A percentile compares a stretch with the other conserved stretches of the same genome.
Evolutionary conservation across 2,329 filamentous ascomycete genomes (phyloP).

Genomic region (Phymatotrichopsis omnivora): DNA sequence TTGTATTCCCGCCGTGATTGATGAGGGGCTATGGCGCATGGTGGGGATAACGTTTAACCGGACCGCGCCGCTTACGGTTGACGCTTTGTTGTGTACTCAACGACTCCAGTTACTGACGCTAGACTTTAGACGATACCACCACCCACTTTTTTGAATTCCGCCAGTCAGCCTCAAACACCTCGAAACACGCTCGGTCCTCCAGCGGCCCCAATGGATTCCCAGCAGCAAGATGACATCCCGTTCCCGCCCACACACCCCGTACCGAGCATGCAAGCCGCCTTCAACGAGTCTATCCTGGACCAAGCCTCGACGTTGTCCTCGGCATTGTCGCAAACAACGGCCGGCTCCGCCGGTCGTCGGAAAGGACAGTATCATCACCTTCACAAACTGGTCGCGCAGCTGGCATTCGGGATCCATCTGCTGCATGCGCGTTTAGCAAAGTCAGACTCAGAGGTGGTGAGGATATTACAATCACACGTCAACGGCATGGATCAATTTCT

Average conservation of each 20-base stretch:
- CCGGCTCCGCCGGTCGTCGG: slow-evolving; percentile 36
- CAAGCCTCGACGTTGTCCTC: slow-evolving; percentile 35
- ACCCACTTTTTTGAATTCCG: too few species aligned
- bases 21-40: too few species aligned
- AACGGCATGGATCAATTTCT: slow-evolving; percentile 89
- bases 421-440: slow-evolving; percentile 77
- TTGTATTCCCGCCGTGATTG: too few species aligned
- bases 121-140: too few species aligned
- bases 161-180: too few species aligned
- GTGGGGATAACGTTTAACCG: too few species aligned
- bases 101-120: too few species aligned
- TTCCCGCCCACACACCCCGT: slow-evolving; percentile 55
- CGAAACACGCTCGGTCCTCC: too few species aligned
- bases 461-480: slow-evolving; percentile 82
- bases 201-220: too few species aligned
- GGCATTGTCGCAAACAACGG: neutral
- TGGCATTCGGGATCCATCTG: slow-evolving; percentile 86
- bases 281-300: slow-evolving; percentile 71
- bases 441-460: slow-evolving; percentile 76
- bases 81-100: too few species aligned
- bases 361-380: slow-evolving; percentile 73
- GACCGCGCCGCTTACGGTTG: too few species aligned
- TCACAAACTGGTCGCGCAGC: slow-evolving; percentile 81
- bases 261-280: slow-evolving; percentile 65
- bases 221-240: too few species aligned